Conservation (phyloP, 352 stramenopile genomes). For the Phytophthora niederhauseri region DNA sequence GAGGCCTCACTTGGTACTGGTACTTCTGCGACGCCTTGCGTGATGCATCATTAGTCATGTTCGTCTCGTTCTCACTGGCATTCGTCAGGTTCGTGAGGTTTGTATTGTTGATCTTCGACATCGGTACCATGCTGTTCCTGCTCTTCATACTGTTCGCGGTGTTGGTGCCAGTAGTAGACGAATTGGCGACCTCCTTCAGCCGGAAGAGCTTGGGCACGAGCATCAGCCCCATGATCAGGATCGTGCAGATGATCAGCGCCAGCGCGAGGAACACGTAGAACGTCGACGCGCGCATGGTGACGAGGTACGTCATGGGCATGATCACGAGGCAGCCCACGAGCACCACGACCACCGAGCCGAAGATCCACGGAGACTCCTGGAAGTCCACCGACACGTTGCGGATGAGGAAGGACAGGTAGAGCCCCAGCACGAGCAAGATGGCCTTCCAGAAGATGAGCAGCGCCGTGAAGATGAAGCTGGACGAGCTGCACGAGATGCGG, state of each 20-base stretch:
- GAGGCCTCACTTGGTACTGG: conserved; percentile 19
- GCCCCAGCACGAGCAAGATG: conserved; percentile 45
- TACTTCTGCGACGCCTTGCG: conserved; percentile 17
- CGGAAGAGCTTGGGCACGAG: conserved; percentile 49
- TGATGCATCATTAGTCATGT: neutral
- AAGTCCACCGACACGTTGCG: conserved; percentile 71
- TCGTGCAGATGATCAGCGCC: conserved; percentile 39
- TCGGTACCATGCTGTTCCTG: neutral
- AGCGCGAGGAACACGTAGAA: conserved; percentile 46
- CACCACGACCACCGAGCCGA: conserved; percentile 53
- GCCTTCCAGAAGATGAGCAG: conserved; percentile 67
- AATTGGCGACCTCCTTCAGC: conserved; percentile 26
- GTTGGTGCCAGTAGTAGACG: neutral
- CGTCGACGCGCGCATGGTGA: conserved; percentile 41
- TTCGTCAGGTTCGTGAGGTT: neutral
- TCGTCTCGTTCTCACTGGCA: neutral
- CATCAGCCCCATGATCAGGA: conserved; percentile 51
- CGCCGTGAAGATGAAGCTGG: conserved; percentile 57
- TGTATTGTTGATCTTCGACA: no score
- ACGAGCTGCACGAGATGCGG: conserved; percentile 39
- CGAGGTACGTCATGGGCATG: conserved; percentile 55
- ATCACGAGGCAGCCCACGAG: conserved; percentile 54
- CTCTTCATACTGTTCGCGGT: conserved; percentile 4
- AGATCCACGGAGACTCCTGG: conserved; percentile 74
- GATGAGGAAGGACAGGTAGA: conserved; percentile 66